A percentile compares a stretch with the other conserved stretches of the same genome.
phyloP scores from a whole-genome alignment of 768 basidiomycete species.

The Tylopilus sp. region DNA sequence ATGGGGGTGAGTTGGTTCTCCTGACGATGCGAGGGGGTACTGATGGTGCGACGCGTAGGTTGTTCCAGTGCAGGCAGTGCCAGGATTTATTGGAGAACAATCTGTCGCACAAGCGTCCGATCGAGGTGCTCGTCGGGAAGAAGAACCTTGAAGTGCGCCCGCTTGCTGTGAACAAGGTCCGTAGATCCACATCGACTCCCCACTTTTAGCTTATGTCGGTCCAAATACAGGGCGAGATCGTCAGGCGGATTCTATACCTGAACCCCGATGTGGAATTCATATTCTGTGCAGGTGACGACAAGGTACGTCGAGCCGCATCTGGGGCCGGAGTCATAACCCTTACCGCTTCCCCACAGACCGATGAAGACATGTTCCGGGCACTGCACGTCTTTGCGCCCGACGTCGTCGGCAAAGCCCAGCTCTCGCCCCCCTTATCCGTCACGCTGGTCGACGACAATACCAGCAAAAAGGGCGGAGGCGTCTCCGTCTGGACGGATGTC shows the following conservation, averaged over 20 bases:
- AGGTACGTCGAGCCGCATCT: constrained; percentile 43
- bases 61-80: constrained; percentile 95
- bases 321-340: not conserved
- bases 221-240: constrained; percentile 78
- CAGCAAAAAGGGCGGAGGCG: not conserved
- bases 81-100: constrained; percentile 96
- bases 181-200: constrained; percentile 9
- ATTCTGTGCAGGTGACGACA: constrained; percentile 98
- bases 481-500: constrained; percentile 38
- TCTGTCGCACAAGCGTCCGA: constrained; percentile 86
- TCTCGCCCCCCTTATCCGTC: constrained; percentile 57
- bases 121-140: constrained; percentile 96
- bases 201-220: not conserved
- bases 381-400: constrained; percentile 57
- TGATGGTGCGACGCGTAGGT: constrained; percentile 37
- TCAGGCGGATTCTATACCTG: constrained; percentile 88
- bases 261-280: constrained; percentile 94
- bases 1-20: constrained; percentile 67
- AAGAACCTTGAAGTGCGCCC: constrained; percentile 98
- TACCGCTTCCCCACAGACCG: constrained; percentile 47
- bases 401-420: constrained; percentile 36
- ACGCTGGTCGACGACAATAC: constrained; percentile 31
- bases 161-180: constrained; percentile 87
- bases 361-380: constrained; percentile 99
- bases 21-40: not conserved